A percentile compares a stretch with the other conserved stretches of the same genome.
phyloP scores from a whole-genome alignment of 1,284 basidiomycete genomes.

The Neotropicomus parvogracilis region DNA sequence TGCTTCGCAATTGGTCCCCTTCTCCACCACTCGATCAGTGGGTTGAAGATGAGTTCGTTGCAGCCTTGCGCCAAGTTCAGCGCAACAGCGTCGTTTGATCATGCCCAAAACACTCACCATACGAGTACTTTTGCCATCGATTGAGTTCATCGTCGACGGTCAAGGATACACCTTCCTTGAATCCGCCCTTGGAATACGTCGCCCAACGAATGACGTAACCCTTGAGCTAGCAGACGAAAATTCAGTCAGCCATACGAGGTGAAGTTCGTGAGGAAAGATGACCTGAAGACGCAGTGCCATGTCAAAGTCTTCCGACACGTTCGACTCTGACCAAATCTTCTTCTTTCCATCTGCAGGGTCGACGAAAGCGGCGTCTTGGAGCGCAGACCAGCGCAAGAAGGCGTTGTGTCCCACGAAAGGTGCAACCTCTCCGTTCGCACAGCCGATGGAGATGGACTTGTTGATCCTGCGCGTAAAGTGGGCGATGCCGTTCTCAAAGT shows the following conservation, averaged over 20 bases:
- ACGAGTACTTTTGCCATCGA: slow-evolving; percentile 85
- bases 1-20: slow-evolving; percentile 76
- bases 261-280: background rate
- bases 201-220: slow-evolving; percentile 74
- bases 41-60: slow-evolving; percentile 69
- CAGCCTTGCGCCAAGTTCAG: slow-evolving; percentile 48
- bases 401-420: slow-evolving; percentile 89
- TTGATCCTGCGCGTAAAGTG: slow-evolving; percentile 82
- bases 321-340: slow-evolving; percentile 84
- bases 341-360: slow-evolving; percentile 53
- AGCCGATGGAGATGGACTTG: slow-evolving; percentile 69
- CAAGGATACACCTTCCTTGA: slow-evolving; percentile 86
- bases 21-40: slow-evolving; percentile 66
- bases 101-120: slow-evolving; percentile 47
- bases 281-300: slow-evolving; percentile 68
- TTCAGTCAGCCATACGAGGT: background rate
- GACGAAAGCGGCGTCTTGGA: slow-evolving; percentile 75
- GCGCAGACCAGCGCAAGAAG: slow-evolving; percentile 81
- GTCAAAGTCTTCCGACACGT: slow-evolving; percentile 86
- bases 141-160: slow-evolving; percentile 79
- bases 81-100: background rate
- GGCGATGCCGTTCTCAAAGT: slow-evolving; percentile 84
- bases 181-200: slow-evolving; percentile 75
- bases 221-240: slow-evolving; percentile 38
- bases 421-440: slow-evolving; percentile 75